These are phyloP conservation scores for Firmiana major DNA, from an alignment of 345 rosid species.

Conservation along the genomic window DNA sequence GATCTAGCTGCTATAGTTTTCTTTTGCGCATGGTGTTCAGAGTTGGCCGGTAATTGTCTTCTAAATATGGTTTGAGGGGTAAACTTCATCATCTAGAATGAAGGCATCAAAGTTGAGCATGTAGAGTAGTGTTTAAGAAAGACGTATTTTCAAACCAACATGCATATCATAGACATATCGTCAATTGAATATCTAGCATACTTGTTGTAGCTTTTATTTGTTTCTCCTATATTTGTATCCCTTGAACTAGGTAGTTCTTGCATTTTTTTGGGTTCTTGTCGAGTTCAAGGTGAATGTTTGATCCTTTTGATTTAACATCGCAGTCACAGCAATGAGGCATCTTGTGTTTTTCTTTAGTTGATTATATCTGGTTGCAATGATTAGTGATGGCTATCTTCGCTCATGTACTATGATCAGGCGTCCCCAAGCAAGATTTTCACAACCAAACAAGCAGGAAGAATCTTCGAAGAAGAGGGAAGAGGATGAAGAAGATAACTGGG, in stretches of 20 bases:
- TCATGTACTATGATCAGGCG: constrained; percentile 43
- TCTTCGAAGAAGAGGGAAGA: constrained; percentile 39
- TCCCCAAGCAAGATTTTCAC: constrained; percentile 31
- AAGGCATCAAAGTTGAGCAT: constrained; percentile 7
- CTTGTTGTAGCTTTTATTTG: too few relatives aligned
- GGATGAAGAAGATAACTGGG: constrained; percentile 89
- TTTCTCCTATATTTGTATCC: background rate
- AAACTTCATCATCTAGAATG: background rate
- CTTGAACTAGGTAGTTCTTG: background rate
- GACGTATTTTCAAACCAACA: background rate
- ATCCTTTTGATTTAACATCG: background rate
- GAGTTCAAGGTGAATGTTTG: background rate
- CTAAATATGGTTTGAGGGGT: constrained; percentile 17
- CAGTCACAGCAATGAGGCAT: background rate
- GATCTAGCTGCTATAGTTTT: background rate
- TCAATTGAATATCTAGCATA: background rate
- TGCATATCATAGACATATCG: too few relatives aligned
- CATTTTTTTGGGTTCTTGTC: background rate
- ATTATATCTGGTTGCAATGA: background rate
- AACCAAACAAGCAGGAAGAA: constrained; percentile 35
- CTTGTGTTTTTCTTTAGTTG: background rate
- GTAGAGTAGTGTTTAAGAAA: constrained; percentile 6
- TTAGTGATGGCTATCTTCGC: background rate
- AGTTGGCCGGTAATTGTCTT: background rate
- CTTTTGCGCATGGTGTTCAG: background rate